These are phyloP conservation scores for Phytophthora ohioensis DNA, from an alignment of 352 stramenopile genomes.

Conservation along the genomic window DNA sequence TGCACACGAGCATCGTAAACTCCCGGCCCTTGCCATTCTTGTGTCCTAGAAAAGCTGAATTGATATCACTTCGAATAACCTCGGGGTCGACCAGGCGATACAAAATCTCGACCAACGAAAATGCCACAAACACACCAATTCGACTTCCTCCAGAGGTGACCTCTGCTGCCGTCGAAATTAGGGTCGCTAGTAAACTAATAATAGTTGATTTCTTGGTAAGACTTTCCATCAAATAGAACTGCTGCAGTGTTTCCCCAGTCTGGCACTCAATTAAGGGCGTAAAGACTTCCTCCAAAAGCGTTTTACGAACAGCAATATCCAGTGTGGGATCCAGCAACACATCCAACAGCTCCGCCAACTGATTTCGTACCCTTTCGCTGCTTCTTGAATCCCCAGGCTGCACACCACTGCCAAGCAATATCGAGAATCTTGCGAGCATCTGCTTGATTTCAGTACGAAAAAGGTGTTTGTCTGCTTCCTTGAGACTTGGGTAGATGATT, in stretches of 20 bases:
- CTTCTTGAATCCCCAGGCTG: slow-evolving; percentile 2
- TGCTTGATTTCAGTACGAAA: slow-evolving; percentile 62
- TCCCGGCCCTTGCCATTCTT: slow-evolving; percentile 78
- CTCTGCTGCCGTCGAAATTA: slow-evolving; percentile 67
- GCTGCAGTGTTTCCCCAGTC: slow-evolving; percentile 38
- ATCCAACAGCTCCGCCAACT: slow-evolving; percentile 48
- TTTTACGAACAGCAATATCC: slow-evolving; percentile 50
- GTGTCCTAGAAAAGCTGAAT: slow-evolving; percentile 75
- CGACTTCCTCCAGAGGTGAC: slow-evolving; percentile 36
- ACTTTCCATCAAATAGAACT: slow-evolving; percentile 59
- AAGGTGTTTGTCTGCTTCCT: slow-evolving; percentile 66
- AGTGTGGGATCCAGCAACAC: slow-evolving; percentile 52
- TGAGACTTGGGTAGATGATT: slow-evolving; percentile 68
- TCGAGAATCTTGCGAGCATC: slow-evolving; percentile 53
- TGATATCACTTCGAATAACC: slow-evolving; percentile 70
- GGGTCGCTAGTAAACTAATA: slow-evolving; percentile 58
- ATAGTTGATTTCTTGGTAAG: slow-evolving; percentile 41
- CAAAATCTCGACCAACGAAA: slow-evolving; percentile 69
- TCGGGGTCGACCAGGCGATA: slow-evolving; percentile 74
- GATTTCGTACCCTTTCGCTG: slow-evolving; percentile 11
- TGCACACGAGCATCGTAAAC: slow-evolving; percentile 89
- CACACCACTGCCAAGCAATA: slow-evolving; percentile 15
- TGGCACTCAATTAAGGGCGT: slow-evolving; percentile 60
- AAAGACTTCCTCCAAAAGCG: slow-evolving; percentile 59
- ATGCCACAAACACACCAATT: slow-evolving; percentile 68